These are phyloP conservation scores for Peronospora belbahrii DNA, from an alignment of 352 stramenopile genomes.

Conservation along the genomic window DNA sequence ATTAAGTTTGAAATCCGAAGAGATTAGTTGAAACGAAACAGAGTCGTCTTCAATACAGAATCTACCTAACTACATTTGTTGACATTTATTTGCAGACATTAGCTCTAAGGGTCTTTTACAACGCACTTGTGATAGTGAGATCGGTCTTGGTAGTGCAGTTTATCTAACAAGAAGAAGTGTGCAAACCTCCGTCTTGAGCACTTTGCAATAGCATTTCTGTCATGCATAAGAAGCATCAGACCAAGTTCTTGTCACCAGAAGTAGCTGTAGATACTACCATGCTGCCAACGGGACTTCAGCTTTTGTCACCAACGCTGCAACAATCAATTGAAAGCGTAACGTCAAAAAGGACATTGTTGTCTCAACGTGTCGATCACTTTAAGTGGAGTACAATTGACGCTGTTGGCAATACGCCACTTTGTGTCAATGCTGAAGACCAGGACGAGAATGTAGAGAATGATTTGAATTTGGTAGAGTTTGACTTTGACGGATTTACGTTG, in stretches of 20 bases:
- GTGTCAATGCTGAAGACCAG: not conserved
- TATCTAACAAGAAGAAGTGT: no score
- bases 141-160: no score
- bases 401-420: not conserved
- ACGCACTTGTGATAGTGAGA: no score
- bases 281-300: slow-evolving; percentile 15
- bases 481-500: slow-evolving; percentile 47
- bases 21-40: no score
- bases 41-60: no score
- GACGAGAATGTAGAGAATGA: slow-evolving; percentile 4
- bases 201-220: no score
- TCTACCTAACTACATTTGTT: no score
- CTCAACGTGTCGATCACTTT: slow-evolving; percentile 7
- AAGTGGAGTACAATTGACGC: slow-evolving; percentile 16
- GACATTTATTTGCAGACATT: no score
- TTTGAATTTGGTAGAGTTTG: slow-evolving; percentile 9
- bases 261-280: not conserved
- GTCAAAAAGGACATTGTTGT: slow-evolving; percentile 2
- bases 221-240: slow-evolving; percentile 15
- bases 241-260: not conserved
- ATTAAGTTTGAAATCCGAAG: no score
- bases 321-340: slow-evolving; percentile 20
- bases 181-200: no score
- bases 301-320: slow-evolving; percentile 32
- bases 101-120: no score